Percentiles rank a stretch among this genome's conserved stretches.
Conservation (phyloP, 441 rosid species). For the Theobroma grandiflorum region DNA sequence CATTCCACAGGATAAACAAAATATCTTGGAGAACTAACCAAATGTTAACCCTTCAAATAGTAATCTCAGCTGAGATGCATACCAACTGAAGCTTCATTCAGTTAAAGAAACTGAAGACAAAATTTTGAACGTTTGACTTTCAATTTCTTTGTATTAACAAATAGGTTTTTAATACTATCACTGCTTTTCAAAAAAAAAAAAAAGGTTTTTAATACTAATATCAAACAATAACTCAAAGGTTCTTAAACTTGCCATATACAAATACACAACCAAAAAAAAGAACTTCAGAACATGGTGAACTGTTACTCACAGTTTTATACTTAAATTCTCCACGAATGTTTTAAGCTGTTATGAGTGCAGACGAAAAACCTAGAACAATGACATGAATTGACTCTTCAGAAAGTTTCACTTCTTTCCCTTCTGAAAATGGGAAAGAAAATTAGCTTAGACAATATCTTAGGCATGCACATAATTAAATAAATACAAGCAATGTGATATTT, state of each 20-base stretch:
- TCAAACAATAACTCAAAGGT: too few relatives aligned
- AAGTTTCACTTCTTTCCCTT: conserved; percentile 74
- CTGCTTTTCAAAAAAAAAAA: too few relatives aligned
- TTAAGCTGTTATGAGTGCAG: conserved; percentile 62
- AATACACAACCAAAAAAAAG: background rate
- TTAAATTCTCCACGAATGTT: conserved; percentile 75
- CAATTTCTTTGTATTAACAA: background rate
- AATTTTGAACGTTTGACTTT: background rate
- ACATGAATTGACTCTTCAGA: conserved; percentile 69
- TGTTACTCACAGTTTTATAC: conserved; percentile 54
- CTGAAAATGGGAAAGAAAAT: conserved; percentile 36
- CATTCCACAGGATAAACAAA: background rate
- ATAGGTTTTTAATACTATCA: background rate
- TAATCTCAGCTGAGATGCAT: background rate
- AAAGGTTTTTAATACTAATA: too few relatives aligned
- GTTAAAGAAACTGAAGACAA: background rate
- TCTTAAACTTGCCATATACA: background rate
- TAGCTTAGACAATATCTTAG: conserved; percentile 12
- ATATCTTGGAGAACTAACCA: conserved; percentile 12
- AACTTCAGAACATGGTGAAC: background rate
- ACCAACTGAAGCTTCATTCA: background rate
- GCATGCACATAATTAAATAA: background rate
- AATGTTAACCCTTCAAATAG: background rate
- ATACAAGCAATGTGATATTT: background rate
- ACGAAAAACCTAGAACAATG: conserved; percentile 83